Evolutionary conservation across 2,329 filamentous ascomycete species (phyloP).

Genomic region (Trichoderma cornu-damae): DNA sequence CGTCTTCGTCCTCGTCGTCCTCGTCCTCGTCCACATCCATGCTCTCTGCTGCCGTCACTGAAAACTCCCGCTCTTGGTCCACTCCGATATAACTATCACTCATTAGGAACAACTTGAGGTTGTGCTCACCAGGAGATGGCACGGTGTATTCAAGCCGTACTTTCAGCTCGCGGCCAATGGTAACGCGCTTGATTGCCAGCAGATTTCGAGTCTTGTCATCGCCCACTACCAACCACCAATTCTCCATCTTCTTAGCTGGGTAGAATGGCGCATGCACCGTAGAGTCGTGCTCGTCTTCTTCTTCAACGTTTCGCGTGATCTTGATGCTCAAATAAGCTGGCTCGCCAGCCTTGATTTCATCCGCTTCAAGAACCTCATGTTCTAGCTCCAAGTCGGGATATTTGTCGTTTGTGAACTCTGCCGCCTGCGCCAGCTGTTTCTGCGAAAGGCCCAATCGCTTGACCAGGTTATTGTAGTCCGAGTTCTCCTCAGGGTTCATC

Average conservation of each 20-base stretch:
- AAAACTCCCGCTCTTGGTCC: conserved; percentile 90
- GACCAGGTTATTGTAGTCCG: conserved; percentile 71
- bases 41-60: conserved; percentile 77
- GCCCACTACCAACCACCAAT: conserved; percentile 96
- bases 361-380: conserved; percentile 76
- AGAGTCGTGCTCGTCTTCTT: conserved; percentile 65
- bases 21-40: conserved; percentile 93
- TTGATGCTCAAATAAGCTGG: conserved; percentile 78
- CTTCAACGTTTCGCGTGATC: conserved; percentile 77
- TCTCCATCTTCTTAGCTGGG: conserved; percentile 86
- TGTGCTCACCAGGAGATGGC: conserved; percentile 74
- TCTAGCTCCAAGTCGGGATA: conserved; percentile 94
- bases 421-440: conserved; percentile 79
- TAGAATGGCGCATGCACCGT: conserved; percentile 95
- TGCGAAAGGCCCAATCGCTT: conserved; percentile 74
- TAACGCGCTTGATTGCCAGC: conserved; percentile 90
- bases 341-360: conserved; percentile 72
- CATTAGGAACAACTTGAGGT: conserved; percentile 90
- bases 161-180: conserved; percentile 72
- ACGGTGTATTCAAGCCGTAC: conserved; percentile 84
- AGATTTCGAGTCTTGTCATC: conserved; percentile 85
- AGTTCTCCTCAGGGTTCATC: conserved; percentile 93
- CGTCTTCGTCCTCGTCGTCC: conserved; percentile 57
- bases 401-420: conserved; percentile 90
- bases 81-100: conserved; percentile 96